These are phyloP conservation scores for fission yeast (Schizosaccharomyces pombe) DNA, from an alignment of 805 yeast genomes.

Conservation along the genomic window DNA sequence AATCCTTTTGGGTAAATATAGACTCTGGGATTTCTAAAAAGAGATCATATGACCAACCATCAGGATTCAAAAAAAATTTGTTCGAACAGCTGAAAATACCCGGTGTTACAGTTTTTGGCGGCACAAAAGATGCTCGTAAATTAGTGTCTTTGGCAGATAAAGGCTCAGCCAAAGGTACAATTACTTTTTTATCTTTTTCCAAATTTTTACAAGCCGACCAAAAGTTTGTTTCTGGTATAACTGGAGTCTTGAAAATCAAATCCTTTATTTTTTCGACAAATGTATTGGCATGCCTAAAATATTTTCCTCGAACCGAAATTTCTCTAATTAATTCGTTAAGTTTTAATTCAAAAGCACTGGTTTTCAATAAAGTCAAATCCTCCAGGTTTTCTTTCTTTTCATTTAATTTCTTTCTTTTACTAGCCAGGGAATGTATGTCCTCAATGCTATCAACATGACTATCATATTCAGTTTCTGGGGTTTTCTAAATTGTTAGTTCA, in stretches of 20 bases:
- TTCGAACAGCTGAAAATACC: slow-evolving; percentile 80
- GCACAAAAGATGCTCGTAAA: slow-evolving; percentile 41
- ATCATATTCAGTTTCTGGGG: too few relatives aligned
- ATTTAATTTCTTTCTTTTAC: neutral
- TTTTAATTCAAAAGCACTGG: slow-evolving; percentile 84
- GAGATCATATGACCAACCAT: slow-evolving; percentile 52
- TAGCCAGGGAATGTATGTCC: too few relatives aligned
- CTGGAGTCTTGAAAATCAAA: slow-evolving; percentile 40
- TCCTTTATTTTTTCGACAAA: slow-evolving; percentile 53
- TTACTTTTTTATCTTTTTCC: slow-evolving; percentile 28
- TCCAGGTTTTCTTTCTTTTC: neutral
- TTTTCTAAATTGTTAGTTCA: too few relatives aligned
- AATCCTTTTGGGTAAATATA: slow-evolving; percentile 66
- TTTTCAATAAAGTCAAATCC: slow-evolving; percentile 21
- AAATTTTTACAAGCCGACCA: slow-evolving; percentile 31
- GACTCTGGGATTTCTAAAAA: slow-evolving; percentile 55
- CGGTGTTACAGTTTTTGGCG: slow-evolving; percentile 54
- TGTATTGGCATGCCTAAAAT: slow-evolving; percentile 42
- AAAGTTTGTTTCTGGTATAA: slow-evolving; percentile 19
- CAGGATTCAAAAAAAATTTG: slow-evolving; percentile 45
- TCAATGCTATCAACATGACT: too few relatives aligned
- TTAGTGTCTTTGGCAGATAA: slow-evolving; percentile 42
- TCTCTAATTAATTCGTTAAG: slow-evolving; percentile 78
- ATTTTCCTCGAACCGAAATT: slow-evolving; percentile 46
- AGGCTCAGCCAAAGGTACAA: slow-evolving; percentile 78